Percentiles rank a stretch among this genome's conserved stretches.
Conservation (phyloP, 2,329 filamentous ascomycete genomes). For the Fonsecaea pedrosoi region DNA sequence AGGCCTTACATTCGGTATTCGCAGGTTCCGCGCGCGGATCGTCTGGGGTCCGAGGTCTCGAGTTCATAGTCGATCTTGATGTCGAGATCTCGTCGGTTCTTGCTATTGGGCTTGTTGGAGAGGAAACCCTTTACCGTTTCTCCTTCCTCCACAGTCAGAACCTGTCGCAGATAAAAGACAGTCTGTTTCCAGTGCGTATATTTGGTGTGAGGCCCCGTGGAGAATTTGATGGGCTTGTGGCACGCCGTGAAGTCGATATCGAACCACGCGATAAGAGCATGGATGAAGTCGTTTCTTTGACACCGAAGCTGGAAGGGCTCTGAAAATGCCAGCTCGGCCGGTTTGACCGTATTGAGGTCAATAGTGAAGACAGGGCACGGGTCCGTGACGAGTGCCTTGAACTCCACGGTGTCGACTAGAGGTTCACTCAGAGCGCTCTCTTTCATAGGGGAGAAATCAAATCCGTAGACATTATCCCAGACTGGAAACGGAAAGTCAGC, state of each 20-base stretch:
- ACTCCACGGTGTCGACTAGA: slow-evolving; percentile 94
- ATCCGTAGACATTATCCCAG: slow-evolving; percentile 99
- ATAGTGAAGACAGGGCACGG: slow-evolving; percentile 83
- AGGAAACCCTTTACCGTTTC: slow-evolving; percentile 78
- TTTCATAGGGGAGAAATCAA: slow-evolving; percentile 95
- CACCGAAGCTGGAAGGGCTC: slow-evolving; percentile 76
- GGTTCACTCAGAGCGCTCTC: slow-evolving; percentile 91
- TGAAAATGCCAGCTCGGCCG: slow-evolving; percentile 82
- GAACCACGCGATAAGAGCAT: slow-evolving; percentile 97
- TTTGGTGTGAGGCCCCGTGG: slow-evolving; percentile 95
- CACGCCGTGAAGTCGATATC: slow-evolving; percentile 98
- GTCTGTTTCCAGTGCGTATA: slow-evolving; percentile 99
- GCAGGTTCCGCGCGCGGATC: slow-evolving; percentile 72
- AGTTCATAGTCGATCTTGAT: slow-evolving; percentile 85
- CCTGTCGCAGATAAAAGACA: slow-evolving; percentile 94
- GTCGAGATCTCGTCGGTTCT: slow-evolving; percentile 94
- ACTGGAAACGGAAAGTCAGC: slow-evolving; percentile 61
- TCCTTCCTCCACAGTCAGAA: slow-evolving; percentile 86
- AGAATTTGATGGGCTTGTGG: slow-evolving; percentile 97
- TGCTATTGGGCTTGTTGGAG: slow-evolving; percentile 84
- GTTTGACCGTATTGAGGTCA: slow-evolving; percentile 89
- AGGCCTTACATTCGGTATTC: slow-evolving; percentile 71
- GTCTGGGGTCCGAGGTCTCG: slow-evolving; percentile 74
- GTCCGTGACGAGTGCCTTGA: slow-evolving; percentile 96
- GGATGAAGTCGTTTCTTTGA: slow-evolving; percentile 91